These are phyloP conservation scores for Pseudogymnoascus sp. DNA, from an alignment of 2,329 filamentous ascomycete genomes.

Conservation along the genomic window DNA sequence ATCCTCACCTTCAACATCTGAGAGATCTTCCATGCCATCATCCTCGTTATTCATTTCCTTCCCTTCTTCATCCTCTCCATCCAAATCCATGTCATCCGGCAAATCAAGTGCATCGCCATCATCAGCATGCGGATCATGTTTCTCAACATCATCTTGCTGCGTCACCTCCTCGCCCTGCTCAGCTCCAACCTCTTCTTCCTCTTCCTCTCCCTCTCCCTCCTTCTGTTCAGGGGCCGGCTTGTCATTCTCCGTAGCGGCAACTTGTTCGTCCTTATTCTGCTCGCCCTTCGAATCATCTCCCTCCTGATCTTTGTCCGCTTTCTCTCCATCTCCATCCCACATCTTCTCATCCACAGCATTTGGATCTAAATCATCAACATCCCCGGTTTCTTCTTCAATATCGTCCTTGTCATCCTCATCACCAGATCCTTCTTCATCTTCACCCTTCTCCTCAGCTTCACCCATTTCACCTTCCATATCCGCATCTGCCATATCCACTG, in stretches of 20 bases:
- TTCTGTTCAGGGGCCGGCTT: conserved; percentile 47
- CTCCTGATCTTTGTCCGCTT: conserved; percentile 76
- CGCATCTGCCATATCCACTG: conserved; percentile 86
- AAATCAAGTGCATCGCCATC: conserved; percentile 63
- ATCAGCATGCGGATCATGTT: conserved; percentile 59
- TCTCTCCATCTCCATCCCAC: conserved; percentile 82
- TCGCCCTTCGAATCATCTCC: conserved; percentile 67
- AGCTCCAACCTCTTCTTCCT: conserved; percentile 46
- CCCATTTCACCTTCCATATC: conserved; percentile 84
- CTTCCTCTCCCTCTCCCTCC: conserved; percentile 44
- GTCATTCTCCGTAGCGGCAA: conserved; percentile 46
- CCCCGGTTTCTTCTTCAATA: conserved; percentile 83
- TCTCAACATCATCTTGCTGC: conserved; percentile 50
- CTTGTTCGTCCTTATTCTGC: conserved; percentile 51
- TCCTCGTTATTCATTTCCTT: conserved; percentile 40
- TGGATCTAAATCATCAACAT: conserved; percentile 85
- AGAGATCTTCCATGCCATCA: conserved; percentile 35
- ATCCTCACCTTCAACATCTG: conserved; percentile 20
- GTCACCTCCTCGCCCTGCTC: conserved; percentile 52
- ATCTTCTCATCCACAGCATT: conserved; percentile 95
- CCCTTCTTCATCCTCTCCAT: conserved; percentile 50
- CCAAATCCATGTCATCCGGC: conserved; percentile 65
- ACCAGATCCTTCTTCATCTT: conserved; percentile 54
- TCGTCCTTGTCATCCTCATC: conserved; percentile 64
- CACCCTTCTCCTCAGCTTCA: conserved; percentile 57